These are phyloP conservation scores for Metschnikowia aberdeeniae DNA, from an alignment of 805 yeast species.

Conservation along the genomic window DNA sequence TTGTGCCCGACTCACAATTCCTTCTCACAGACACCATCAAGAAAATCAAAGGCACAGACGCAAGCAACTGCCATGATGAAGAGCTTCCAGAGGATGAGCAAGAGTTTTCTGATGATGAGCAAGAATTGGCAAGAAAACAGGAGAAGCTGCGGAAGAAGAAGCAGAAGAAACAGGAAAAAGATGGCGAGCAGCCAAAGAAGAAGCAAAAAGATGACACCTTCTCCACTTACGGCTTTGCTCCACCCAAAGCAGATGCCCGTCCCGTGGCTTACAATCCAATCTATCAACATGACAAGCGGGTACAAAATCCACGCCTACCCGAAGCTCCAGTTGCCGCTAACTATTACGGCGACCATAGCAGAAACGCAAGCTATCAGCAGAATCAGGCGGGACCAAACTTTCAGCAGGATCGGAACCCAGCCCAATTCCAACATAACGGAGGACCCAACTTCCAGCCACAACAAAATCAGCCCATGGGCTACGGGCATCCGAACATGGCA, in stretches of 20 bases:
- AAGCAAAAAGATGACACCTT: slow-evolving; percentile 20
- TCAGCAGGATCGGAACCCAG: background rate
- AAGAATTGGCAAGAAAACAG: slow-evolving; percentile 68
- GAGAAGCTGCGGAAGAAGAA: slow-evolving; percentile 56
- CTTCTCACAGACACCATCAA: slow-evolving; percentile 70
- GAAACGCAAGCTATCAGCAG: background rate
- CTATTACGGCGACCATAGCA: background rate
- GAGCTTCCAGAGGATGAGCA: slow-evolving; percentile 91
- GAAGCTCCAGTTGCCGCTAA: background rate
- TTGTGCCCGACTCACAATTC: slow-evolving; percentile 78
- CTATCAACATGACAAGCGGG: background rate
- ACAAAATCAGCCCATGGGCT: background rate
- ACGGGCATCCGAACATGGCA: background rate
- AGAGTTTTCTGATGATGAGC: slow-evolving; percentile 93
- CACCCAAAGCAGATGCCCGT: background rate
- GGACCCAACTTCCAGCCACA: background rate
- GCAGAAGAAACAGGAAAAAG: slow-evolving; percentile 29
- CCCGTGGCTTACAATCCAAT: slow-evolving; percentile 4
- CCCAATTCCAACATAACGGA: background rate
- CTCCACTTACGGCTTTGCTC: slow-evolving; percentile 17
- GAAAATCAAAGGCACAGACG: slow-evolving; percentile 81
- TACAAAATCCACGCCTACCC: background rate
- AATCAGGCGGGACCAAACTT: background rate
- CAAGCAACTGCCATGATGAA: slow-evolving; percentile 92
- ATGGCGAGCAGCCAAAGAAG: slow-evolving; percentile 14